Base-by-base conservation (phyloP, 2,329 filamentous ascomycete species). In the Dactylellina cionopaga region DNA sequence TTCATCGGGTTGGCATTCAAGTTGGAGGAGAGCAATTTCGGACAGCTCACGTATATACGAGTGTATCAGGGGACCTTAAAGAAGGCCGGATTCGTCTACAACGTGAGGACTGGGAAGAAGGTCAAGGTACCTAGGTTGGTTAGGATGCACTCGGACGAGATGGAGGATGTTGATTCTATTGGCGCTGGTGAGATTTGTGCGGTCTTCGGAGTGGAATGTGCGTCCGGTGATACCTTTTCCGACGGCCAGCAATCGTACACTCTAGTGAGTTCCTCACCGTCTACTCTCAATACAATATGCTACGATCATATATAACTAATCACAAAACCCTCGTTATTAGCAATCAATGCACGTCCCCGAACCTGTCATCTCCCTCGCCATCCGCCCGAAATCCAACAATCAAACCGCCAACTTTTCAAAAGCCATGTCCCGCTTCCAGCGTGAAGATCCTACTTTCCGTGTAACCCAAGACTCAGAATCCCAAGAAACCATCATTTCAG, bases 71-170 rank as follows among this genome's bases (percentile, higher is more conserved):
- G 95, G 76, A 89, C 89, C 19, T 84, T 99, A 71, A 90, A 85
- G 80, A 98, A 96, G 85, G 92, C 93, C 52, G 86, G 90, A 79
- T 92, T 93, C 80, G 88, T 99, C 62, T 96, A 90, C 86, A 99
- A 98, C 82, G 93, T 93, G 6, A 89, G 93, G 77, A 96, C 88
- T 75, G 91, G 94, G 81, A 96, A 97, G 86, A 97, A 94, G 84
- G 90, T 99, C 80, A 93, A 96, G 82, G 90, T 99, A 66, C 95
- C 95, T 17, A 91, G 94, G 79, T 98, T 99, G 78, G 95, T 99
- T 74, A 92, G 95, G 74, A 99, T 99, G 95, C 95, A 99, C 84
- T 96, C 93, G 46, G 96, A 98, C 80, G 95, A 99, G 79, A 96
- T 99, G 94, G 95, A 99, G 81, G 95, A 99, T 79, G 92, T 97